Conservation (phyloP, 2,329 filamentous ascomycete species). For the Sporothrix pseudoabietina region DNA sequence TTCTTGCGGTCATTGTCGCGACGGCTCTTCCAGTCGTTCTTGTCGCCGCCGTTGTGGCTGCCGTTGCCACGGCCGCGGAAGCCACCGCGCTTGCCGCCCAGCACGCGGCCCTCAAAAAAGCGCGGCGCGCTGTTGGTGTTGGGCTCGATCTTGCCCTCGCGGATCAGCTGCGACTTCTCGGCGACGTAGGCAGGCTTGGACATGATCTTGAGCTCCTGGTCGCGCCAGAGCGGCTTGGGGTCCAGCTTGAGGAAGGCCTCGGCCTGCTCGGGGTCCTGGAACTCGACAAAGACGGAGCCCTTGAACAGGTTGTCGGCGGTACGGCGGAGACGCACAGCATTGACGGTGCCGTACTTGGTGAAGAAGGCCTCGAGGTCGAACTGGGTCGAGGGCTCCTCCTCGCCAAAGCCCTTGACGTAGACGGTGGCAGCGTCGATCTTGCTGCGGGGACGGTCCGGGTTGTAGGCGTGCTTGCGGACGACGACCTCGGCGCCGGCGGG, state of each 20-base stretch:
- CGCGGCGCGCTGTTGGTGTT: conserved; percentile 47
- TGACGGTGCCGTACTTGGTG: conserved; percentile 70
- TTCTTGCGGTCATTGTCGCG: conserved; percentile 63
- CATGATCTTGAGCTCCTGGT: conserved; percentile 76
- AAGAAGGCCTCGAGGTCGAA: conserved; percentile 96
- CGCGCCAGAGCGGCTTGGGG: conserved; percentile 82
- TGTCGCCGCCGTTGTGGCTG: conserved; percentile 44
- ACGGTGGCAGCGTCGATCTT: conserved; percentile 72
- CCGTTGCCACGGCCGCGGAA: conserved; percentile 45
- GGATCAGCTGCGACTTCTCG: conserved; percentile 73
- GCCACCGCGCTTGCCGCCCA: conserved; percentile 46
- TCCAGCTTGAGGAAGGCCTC: conserved; percentile 79
- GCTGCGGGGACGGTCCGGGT: conserved; percentile 60
- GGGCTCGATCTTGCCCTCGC: conserved; percentile 68
- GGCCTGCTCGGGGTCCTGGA: conserved; percentile 74
- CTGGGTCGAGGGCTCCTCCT: conserved; percentile 80
- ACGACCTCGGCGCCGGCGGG: conserved; percentile 70
- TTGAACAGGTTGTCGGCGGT: conserved; percentile 76
- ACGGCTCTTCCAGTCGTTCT: conserved; percentile 65
- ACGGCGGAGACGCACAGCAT: conserved; percentile 84
- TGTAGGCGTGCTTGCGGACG: conserved; percentile 74
- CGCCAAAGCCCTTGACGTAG: conserved; percentile 93
- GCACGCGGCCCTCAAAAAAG: conserved; percentile 53
- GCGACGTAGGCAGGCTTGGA: conserved; percentile 85
- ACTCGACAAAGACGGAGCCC: conserved; percentile 95